A percentile compares a stretch with the other conserved stretches of the same genome.
phyloP scores from a whole-genome alignment of 371 early-diverging fungal species.

The Mortierella sp. region DNA sequence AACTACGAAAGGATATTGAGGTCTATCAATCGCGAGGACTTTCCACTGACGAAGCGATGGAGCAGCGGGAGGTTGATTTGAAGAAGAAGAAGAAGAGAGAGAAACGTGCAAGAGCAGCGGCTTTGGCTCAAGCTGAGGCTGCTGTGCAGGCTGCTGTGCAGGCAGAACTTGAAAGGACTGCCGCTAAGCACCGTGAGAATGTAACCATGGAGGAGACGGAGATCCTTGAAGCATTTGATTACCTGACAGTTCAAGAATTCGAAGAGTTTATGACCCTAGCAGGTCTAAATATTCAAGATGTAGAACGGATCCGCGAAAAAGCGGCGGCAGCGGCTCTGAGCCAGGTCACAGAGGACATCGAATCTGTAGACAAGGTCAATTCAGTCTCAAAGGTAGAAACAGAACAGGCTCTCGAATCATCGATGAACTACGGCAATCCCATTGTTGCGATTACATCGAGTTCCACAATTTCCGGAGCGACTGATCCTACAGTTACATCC shows the following conservation, averaged over 20 bases:
- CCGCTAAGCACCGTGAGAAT: neutral
- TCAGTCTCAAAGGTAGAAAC: neutral
- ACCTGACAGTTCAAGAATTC: slow-evolving; percentile 44
- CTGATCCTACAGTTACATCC: neutral
- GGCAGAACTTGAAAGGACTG: slow-evolving; percentile 1
- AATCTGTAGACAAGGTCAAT: slow-evolving; percentile 6
- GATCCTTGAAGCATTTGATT: slow-evolving; percentile 51
- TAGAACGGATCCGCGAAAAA: slow-evolving; percentile 47
- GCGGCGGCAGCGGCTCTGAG: slow-evolving; percentile 31
- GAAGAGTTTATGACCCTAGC: slow-evolving; percentile 45
- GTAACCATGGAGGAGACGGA: slow-evolving; percentile 53
- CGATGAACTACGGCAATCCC: neutral
- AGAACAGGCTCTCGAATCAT: neutral
- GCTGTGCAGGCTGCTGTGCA: slow-evolving; percentile 1
- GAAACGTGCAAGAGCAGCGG: slow-evolving; percentile 21
- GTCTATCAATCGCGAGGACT: slow-evolving; percentile 35
- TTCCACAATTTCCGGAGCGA: neutral
- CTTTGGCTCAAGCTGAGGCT: slow-evolving; percentile 7
- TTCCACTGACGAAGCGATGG: slow-evolving; percentile 31
- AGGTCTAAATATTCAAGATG: slow-evolving; percentile 33
- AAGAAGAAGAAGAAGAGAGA: slow-evolving; percentile 21
- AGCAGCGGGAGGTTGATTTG: slow-evolving; percentile 19
- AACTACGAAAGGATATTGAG: slow-evolving; percentile 38
- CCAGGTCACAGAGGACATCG: slow-evolving; percentile 47
- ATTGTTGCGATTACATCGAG: neutral